Evolutionary conservation across 495 filamentous ascomycete species (phyloP), one percentile per base, ranked within the genome.

Genomic region (Xylaria intraflava): DNA sequence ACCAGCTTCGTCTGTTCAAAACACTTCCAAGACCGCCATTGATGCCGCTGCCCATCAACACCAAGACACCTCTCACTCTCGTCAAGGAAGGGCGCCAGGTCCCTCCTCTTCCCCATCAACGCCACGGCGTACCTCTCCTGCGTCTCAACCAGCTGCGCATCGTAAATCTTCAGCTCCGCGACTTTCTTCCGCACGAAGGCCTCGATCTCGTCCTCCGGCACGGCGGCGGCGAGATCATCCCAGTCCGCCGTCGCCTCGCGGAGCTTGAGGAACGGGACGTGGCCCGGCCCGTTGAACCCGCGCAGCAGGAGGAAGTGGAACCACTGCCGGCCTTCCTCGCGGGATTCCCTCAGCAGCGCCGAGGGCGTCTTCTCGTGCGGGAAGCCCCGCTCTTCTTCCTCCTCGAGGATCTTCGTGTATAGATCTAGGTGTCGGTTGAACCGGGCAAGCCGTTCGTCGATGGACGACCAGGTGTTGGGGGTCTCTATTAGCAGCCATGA

Each of bases 401-500:
- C 55, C 45, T 55, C 42, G 2, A 45, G 29, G 9, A 41, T 58
- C 29, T 46, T 11, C 26, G 44, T 44, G 35, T 56, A 54, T 45
- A 53, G 11, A 29, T 44, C 46, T 20, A 33, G 51, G 33, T 50
- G 43, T 27, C 23, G 35, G 33, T 47, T 48, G 42, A 59, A 51
- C 47, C 56, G 41, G 16, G 40, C 54, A 46, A 40, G 53, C 45
- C 31, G 48, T 47, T 49, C 41, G 46, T 44, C 57, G 46, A 50
- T n/a, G 16, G 40, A 46, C 22, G 56, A 24, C 56, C 52, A 58
- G 30, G 24, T 16, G 31, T 40, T 35, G 0, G 52, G 56, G 12
- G 51, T 47, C 47, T 45, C 26, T 20, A 62, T 51, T 30, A 64
- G 41, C 11, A 65, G 54, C 62, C 60, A 57, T 19, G 30, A 42